These are phyloP conservation scores for Lotus japonicus DNA, from an alignment of 306 rosid species.

Conservation along the genomic window DNA sequence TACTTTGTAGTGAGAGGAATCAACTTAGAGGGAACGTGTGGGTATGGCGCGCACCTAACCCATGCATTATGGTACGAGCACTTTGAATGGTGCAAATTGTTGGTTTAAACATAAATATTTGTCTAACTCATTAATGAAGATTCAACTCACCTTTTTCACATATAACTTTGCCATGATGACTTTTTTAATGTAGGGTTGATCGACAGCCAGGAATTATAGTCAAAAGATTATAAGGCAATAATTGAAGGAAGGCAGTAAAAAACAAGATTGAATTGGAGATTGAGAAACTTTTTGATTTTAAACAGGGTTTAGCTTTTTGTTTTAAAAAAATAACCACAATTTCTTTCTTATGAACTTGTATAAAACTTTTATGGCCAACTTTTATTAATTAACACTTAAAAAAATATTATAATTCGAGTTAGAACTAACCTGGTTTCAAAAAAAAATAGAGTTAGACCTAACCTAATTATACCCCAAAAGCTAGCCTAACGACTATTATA, in stretches of 20 bases:
- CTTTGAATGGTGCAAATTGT: not conserved
- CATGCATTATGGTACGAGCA: not conserved
- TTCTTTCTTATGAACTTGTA: too few relatives aligned
- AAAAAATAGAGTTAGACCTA: too few relatives aligned
- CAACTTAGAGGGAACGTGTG: not conserved
- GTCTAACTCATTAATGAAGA: not conserved
- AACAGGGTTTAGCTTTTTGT: too few relatives aligned
- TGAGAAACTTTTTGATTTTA: constrained; percentile 22
- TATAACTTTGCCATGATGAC: constrained; percentile 21
- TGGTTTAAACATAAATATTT: constrained; percentile 17
- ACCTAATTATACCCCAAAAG: too few relatives aligned
- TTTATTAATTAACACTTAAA: too few relatives aligned
- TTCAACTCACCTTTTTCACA: not conserved
- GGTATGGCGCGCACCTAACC: not conserved
- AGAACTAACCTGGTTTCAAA: too few relatives aligned
- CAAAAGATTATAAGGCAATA: constrained; percentile 25
- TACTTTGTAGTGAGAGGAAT: not conserved
- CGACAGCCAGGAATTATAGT: not conserved
- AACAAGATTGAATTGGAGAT: not conserved
- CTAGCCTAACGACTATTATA: too few relatives aligned
- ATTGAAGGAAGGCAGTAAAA: constrained; percentile 10
- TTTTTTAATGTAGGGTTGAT: constrained; percentile 24
- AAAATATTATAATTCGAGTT: too few relatives aligned
- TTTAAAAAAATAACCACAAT: too few relatives aligned
- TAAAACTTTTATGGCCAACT: too few relatives aligned